phyloP scores from a whole-genome alignment of 148 eudicot species.

The Rhododendron ovatum region DNA sequence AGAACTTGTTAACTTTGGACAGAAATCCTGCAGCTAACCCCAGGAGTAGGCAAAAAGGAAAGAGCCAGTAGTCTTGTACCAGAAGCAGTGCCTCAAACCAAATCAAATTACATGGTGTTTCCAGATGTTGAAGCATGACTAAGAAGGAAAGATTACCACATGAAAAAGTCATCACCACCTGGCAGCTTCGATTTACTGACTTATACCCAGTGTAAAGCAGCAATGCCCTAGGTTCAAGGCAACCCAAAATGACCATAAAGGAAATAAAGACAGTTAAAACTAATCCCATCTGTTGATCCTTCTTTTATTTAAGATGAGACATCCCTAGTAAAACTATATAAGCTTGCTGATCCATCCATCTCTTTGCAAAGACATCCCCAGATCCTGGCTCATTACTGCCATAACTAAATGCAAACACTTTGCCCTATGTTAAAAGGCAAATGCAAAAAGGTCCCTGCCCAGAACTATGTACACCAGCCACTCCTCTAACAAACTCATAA shows the following conservation, averaged over 20 bases:
- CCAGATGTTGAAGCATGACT: neutral
- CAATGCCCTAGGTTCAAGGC: neutral
- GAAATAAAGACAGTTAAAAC: neutral
- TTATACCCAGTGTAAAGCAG: neutral
- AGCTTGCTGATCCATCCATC: neutral
- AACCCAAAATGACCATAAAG: neutral
- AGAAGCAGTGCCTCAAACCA: neutral
- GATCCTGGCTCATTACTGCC: neutral
- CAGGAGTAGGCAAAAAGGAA: neutral
- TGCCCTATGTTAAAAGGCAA: neutral
- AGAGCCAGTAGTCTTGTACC: neutral
- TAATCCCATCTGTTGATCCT: neutral
- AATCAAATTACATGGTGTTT: neutral
- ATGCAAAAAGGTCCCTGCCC: neutral
- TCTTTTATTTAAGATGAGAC: neutral
- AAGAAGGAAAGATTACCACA: neutral
- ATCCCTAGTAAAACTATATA: neutral
- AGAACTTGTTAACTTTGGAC: conserved; percentile 1
- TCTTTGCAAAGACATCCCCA: neutral
- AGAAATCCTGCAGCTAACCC: conserved; percentile 2
- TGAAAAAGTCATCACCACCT: neutral
- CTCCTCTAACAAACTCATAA: neutral
- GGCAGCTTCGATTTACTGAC: neutral
- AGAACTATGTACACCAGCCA: neutral
- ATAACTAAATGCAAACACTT: neutral